Evolutionary conservation across 257 asterid species (phyloP).

Genomic region (Euphrasia confusa): DNA sequence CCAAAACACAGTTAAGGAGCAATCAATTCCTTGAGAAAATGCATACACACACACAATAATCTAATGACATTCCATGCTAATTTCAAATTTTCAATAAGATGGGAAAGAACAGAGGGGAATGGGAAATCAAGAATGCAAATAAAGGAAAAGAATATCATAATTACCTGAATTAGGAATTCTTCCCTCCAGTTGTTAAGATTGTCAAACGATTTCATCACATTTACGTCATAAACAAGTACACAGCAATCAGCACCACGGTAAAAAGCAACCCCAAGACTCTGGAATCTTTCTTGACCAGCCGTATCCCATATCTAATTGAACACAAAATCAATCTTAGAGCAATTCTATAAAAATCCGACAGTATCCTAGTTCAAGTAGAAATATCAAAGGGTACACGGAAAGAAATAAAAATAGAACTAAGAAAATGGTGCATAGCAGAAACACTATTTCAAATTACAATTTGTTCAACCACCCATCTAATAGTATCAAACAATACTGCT

Average conservation of each 20-base stretch:
- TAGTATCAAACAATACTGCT: neutral
- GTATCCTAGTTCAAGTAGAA: constrained; percentile 2
- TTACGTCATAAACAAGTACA: constrained; percentile 93
- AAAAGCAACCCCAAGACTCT: constrained; percentile 99
- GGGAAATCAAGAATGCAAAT: constrained; percentile 11
- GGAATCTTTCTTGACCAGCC: constrained; percentile 99
- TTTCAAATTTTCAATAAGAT: constrained; percentile 15
- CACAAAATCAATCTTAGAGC: constrained; percentile 21
- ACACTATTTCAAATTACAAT: neutral
- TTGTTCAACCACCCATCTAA: constrained; percentile 6
- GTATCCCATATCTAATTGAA: constrained; percentile 91
- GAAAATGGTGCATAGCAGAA: neutral
- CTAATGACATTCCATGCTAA: constrained; percentile 5
- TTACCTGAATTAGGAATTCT: constrained; percentile 94
- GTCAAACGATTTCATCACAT: constrained; percentile 90
- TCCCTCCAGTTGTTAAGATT: constrained; percentile 95
- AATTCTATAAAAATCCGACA: constrained; percentile 1
- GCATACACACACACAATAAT: neutral
- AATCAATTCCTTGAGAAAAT: neutral
- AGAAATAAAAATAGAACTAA: neutral
- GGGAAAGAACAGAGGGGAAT: neutral
- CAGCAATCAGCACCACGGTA: constrained; percentile 99
- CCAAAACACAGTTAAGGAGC: neutral
- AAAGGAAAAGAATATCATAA: neutral
- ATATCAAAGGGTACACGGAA: constrained; percentile 5